A percentile compares a stretch with the other conserved stretches of the same genome.
phyloP scores from a whole-genome alignment of 306 rosid genomes.

The Comarum palustre region DNA sequence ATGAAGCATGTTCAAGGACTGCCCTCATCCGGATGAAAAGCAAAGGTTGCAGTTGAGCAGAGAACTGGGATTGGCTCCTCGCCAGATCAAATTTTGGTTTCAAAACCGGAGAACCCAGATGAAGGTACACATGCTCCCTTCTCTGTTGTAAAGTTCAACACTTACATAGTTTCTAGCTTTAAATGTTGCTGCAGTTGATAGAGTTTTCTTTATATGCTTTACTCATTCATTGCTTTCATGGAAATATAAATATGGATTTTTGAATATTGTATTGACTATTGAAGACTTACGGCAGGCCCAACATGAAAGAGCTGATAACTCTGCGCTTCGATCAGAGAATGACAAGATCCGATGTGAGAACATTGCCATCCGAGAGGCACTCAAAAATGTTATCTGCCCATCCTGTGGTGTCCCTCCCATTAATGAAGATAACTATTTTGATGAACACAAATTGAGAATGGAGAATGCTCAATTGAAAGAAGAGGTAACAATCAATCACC shows the following conservation, averaged over 20 bases:
- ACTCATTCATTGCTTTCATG: constrained; percentile 4
- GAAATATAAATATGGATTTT: not conserved
- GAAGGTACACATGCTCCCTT: constrained; percentile 50
- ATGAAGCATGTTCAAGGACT: constrained; percentile 81
- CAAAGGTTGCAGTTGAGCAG: constrained; percentile 82
- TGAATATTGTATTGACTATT: not conserved
- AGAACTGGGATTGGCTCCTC: constrained; percentile 87
- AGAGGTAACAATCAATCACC: constrained; percentile 48
- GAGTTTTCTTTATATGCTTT: not conserved
- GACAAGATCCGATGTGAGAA: constrained; percentile 94
- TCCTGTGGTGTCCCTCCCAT: constrained; percentile 87
- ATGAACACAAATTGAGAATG: constrained; percentile 74
- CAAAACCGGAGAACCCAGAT: constrained; percentile 94
- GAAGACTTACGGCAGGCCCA: constrained; percentile 55
- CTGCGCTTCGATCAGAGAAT: constrained; percentile 74
- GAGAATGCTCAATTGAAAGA: constrained; percentile 92
- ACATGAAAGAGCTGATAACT: constrained; percentile 81
- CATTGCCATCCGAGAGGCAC: constrained; percentile 92
- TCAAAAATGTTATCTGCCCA: constrained; percentile 87
- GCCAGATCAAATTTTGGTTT: constrained; percentile 99
- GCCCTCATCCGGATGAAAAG: constrained; percentile 97
- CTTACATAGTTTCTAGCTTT: not conserved
- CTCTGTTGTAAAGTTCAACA: not conserved
- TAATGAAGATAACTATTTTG: constrained; percentile 71
- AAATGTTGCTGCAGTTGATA: not conserved